Base-by-base conservation (phyloP, 202 grass and related monocot species). In the Bolboschoenoplectus hybrid region DNA sequence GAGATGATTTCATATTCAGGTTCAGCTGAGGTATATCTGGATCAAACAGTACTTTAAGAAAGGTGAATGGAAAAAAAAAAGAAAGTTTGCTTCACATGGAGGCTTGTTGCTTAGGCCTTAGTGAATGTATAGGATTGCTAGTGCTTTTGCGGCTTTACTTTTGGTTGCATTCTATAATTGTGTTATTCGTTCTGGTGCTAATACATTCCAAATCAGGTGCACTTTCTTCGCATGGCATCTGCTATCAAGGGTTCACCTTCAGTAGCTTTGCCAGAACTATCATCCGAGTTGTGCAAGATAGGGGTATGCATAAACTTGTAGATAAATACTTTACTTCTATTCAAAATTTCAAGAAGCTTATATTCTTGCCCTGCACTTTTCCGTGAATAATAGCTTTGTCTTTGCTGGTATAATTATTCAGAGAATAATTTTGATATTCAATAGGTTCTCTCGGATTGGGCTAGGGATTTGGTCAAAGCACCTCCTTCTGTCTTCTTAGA, bases 371-470 rank as follows among this genome's bases (percentile, higher is more conserved):
- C 83, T n/a, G 63, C 84, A 12, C 35, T 60, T 82, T 67, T 87
- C 82, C 19, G 0, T 76, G 47, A 53, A 55, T 49, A 53, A 53
- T 53, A 76, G 10, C 73, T 53, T 55, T 36, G 12, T 80, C n/a
- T 85, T 67, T 34, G 46, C 63, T 47, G 44, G 58, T 78, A 40
- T 65, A 81, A 75, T 53, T 91, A 57, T 74, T 87, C 84, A 20
- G 47, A 80, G 9, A 47, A 52, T 41, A 80, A 67, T 39, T 87
- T 73, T 75, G 51, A 70, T 40, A 45, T 90, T 83, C 65, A 85
- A 57, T 74, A 98, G 95, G 57, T 98, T 81, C 93, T 98, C 84
- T 93, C 95, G 50, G 91, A 95, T 88, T 95, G 91, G 93, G 93
- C 95, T 82, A 95, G 83, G 60, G 67, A 92, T 95, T 95, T 98